A percentile compares a stretch with the other conserved stretches of the same genome.
Conservation (phyloP, 352 stramenopile genomes). For the Globisporangium rhizosaccharum region DNA sequence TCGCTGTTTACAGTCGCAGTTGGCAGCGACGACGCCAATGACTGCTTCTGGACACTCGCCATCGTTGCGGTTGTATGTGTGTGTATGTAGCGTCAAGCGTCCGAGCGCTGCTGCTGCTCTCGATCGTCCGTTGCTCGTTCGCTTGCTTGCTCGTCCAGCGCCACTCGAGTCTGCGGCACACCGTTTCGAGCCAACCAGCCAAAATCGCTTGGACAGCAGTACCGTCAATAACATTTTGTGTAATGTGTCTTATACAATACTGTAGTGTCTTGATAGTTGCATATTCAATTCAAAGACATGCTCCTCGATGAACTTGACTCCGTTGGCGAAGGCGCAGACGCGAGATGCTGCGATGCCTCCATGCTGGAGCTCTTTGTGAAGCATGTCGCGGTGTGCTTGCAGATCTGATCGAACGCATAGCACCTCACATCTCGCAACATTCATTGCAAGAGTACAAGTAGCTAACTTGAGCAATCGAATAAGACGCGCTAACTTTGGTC, state of each 20-base stretch:
- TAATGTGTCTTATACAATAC: background rate
- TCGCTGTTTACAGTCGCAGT: slow-evolving; percentile 11
- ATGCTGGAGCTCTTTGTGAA: too few relatives aligned
- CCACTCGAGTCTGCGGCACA: slow-evolving; percentile 3
- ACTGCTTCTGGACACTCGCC: slow-evolving; percentile 8
- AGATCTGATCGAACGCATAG: too few relatives aligned
- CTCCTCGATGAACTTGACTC: too few relatives aligned
- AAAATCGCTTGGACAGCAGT: background rate
- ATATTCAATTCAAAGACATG: too few relatives aligned
- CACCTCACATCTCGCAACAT: too few relatives aligned
- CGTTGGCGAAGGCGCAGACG: too few relatives aligned
- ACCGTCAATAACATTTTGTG: background rate
- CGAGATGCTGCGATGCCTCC: too few relatives aligned
- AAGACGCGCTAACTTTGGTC: too few relatives aligned
- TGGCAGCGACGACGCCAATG: slow-evolving; percentile 1
- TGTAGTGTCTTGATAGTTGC: background rate
- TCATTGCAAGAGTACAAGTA: too few relatives aligned
- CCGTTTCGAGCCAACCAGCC: slow-evolving; percentile 14
- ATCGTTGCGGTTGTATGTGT: background rate
- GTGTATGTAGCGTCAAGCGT: background rate
- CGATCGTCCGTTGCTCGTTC: background rate
- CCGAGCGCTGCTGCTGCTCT: background rate
- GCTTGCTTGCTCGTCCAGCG: background rate
- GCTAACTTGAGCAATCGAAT: too few relatives aligned
- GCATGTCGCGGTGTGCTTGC: too few relatives aligned